Conservation (phyloP, 495 filamentous ascomycete genomes). For the Astrocystis sublimbata region DNA sequence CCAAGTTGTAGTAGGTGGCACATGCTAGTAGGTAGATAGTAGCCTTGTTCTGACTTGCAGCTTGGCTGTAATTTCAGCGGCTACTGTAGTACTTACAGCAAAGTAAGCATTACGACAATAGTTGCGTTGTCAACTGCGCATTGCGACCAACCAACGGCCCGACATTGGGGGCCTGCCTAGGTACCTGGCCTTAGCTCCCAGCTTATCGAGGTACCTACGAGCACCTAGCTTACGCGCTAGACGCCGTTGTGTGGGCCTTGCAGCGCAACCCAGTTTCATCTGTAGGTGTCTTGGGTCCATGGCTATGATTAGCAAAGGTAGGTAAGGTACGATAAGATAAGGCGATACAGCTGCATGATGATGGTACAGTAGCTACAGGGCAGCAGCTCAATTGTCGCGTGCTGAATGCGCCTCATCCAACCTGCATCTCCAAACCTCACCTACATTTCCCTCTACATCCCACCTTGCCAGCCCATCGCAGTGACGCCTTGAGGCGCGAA, state of each 20-base stretch:
- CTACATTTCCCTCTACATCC: neutral
- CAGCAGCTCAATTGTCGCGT: neutral
- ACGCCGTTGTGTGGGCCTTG: no score
- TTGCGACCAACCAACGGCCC: neutral
- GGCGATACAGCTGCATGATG: neutral
- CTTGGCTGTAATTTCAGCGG: slow-evolving; percentile 9
- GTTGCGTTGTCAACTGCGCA: neutral
- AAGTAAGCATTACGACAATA: neutral
- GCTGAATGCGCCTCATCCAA: neutral
- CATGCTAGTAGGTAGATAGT: neutral
- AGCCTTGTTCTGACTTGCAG: neutral
- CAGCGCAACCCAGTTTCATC: no score
- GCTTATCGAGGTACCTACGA: no score
- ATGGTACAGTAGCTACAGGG: neutral
- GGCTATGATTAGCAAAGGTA: no score
- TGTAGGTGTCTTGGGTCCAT: no score
- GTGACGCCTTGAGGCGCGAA: neutral
- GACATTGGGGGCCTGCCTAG: neutral
- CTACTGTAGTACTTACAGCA: neutral
- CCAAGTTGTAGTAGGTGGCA: neutral
- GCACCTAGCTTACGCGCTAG: no score
- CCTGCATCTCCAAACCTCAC: no score
- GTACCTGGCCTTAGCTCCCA: no score
- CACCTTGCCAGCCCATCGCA: neutral
- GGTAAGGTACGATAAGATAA: slow-evolving; percentile 34